A percentile compares a stretch with the other conserved stretches of the same genome.
phyloP scores from a whole-genome alignment of 352 stramenopile species.

The Pythium aphanidermatum region DNA sequence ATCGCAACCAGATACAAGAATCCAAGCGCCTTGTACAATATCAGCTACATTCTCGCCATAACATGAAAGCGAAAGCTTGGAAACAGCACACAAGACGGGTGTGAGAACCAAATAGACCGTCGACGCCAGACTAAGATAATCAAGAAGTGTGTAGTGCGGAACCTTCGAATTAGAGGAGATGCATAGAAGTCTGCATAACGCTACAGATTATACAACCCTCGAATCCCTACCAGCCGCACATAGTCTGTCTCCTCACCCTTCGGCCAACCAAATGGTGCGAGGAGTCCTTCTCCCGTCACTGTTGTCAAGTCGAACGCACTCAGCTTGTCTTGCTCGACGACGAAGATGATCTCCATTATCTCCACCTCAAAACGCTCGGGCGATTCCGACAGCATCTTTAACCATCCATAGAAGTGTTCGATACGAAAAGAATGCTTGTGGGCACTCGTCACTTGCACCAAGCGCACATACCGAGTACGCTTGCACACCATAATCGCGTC shows the following conservation, averaged over 20 bases:
- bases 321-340: too few species aligned
- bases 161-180: too few species aligned
- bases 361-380: too few species aligned
- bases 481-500: conserved; percentile 21
- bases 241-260: too few species aligned
- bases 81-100: conserved; percentile 12
- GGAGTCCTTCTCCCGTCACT: too few species aligned
- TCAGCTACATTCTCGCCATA: neutral
- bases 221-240: too few species aligned
- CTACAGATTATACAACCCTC: too few species aligned
- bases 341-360: too few species aligned
- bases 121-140: conserved; percentile 13
- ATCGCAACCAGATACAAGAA: conserved; percentile 9
- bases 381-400: too few species aligned
- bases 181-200: too few species aligned
- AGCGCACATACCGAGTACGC: conserved; percentile 7
- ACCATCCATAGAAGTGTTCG: conserved; percentile 12
- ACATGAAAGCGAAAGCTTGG: conserved; percentile 6
- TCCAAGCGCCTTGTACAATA: conserved; percentile 9
- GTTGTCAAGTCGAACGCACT: too few species aligned
- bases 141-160: conserved; percentile 27
- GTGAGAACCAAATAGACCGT: conserved; percentile 12
- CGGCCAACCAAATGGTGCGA: too few species aligned
- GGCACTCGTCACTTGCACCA: conserved; percentile 19
- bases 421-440: conserved; percentile 15